Evolutionary conservation across 768 basidiomycete genomes (phyloP).

Genomic region (Suillus spraguei): DNA sequence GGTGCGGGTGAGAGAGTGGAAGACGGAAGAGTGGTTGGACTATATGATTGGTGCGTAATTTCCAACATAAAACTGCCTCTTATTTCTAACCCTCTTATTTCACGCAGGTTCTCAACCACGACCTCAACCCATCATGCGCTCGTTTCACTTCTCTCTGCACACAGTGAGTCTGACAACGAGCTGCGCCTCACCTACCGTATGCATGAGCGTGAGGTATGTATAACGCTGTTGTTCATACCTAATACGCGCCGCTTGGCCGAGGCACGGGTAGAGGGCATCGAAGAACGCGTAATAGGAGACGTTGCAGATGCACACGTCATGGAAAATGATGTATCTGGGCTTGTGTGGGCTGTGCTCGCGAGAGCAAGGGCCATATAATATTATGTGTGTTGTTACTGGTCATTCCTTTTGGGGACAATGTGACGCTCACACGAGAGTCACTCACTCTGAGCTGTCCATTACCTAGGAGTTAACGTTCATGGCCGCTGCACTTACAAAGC

Average conservation of each 20-base stretch:
- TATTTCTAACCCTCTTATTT: not conserved
- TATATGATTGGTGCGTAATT: slow-evolving; percentile 68
- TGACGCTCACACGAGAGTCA: not conserved
- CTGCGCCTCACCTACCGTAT: slow-evolving; percentile 69
- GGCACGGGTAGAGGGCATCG: slow-evolving; percentile 56
- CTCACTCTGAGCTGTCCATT: not conserved
- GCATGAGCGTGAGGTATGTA: slow-evolving; percentile 42
- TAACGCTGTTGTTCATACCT: slow-evolving; percentile 68
- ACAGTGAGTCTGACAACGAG: slow-evolving; percentile 73
- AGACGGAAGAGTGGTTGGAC: slow-evolving; percentile 60
- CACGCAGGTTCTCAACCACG: slow-evolving; percentile 68
- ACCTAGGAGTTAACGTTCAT: not conserved
- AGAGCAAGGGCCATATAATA: slow-evolving; percentile 34
- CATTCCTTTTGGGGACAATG: not conserved
- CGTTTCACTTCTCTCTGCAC: slow-evolving; percentile 58
- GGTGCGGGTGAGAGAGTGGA: slow-evolving; percentile 58
- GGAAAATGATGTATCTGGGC: slow-evolving; percentile 63
- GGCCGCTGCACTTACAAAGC: not conserved
- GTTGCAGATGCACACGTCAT: slow-evolving; percentile 63
- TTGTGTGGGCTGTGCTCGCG: slow-evolving; percentile 62
- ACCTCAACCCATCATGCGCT: slow-evolving; percentile 66
- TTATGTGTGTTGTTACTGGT: not conserved
- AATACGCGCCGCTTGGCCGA: slow-evolving; percentile 67
- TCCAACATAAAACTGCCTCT: not conserved
- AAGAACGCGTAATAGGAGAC: slow-evolving; percentile 59